Conservation (phyloP, 768 basidiomycete genomes). For the Hericium coralloides region DNA sequence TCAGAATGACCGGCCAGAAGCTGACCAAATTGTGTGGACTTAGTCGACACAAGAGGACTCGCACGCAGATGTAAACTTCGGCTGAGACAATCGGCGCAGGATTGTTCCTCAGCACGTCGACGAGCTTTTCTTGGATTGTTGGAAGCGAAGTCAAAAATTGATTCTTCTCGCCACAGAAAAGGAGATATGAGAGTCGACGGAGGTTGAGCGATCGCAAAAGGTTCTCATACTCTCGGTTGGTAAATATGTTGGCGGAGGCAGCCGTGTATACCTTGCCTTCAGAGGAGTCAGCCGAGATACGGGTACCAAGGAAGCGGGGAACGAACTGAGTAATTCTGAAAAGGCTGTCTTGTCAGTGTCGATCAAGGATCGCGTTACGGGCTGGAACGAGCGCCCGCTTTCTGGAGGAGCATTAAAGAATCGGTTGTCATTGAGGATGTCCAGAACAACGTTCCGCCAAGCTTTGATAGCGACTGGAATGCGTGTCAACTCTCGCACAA, state of each 20-base stretch:
- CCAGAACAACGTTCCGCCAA: slow-evolving; percentile 75
- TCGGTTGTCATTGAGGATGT: slow-evolving; percentile 77
- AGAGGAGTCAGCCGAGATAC: slow-evolving; percentile 23
- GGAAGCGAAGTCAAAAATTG: slow-evolving; percentile 86
- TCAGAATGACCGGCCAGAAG: slow-evolving; percentile 93
- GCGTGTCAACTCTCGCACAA: slow-evolving; percentile 71
- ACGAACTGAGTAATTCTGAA: slow-evolving; percentile 69
- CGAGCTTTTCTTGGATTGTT: slow-evolving; percentile 92
- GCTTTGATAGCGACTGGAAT: slow-evolving; percentile 72
- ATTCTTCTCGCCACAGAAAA: slow-evolving; percentile 88
- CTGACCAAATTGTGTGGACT: slow-evolving; percentile 87
- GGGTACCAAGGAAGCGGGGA: background rate
- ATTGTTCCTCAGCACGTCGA: slow-evolving; percentile 79
- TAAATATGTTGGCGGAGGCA: slow-evolving; percentile 93
- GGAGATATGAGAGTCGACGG: slow-evolving; percentile 74
- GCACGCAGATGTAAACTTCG: slow-evolving; percentile 90
- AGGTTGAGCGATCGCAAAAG: slow-evolving; percentile 77
- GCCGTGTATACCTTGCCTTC: slow-evolving; percentile 71
- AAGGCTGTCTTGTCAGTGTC: slow-evolving; percentile 84
- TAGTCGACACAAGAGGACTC: slow-evolving; percentile 84
- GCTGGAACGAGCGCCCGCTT: slow-evolving; percentile 59
- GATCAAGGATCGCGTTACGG: slow-evolving; percentile 71
- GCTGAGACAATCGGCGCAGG: slow-evolving; percentile 80
- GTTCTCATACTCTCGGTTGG: slow-evolving; percentile 92
- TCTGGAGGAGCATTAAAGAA: slow-evolving; percentile 70